phyloP scores from a whole-genome alignment of 2,329 filamentous ascomycete genomes.

The Ophiocordyceps camponoti-rufipedis region DNA sequence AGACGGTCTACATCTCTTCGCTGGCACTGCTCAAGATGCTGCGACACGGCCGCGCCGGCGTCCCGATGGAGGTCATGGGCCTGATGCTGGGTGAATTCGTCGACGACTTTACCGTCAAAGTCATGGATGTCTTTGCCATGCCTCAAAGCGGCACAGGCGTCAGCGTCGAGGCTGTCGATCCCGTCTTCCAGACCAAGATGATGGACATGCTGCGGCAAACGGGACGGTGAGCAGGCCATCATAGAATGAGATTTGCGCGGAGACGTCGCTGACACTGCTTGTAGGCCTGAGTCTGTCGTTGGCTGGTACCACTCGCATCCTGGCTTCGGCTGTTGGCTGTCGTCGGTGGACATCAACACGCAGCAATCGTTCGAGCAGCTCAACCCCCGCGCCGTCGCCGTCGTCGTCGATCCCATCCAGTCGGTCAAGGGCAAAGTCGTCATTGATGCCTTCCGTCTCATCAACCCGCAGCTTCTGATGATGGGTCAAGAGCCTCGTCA shows the following conservation, averaged over 20 bases:
- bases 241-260: no score
- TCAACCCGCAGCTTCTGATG: slow-evolving; percentile 95
- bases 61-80: slow-evolving; percentile 99
- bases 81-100: slow-evolving; percentile 98
- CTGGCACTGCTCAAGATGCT: slow-evolving; percentile 97
- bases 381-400: slow-evolving; percentile 87
- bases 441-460: slow-evolving; percentile 95
- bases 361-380: slow-evolving; percentile 99
- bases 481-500: slow-evolving; percentile 95
- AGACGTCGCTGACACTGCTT: neutral
- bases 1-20: slow-evolving; percentile 98
- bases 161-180: slow-evolving; percentile 94
- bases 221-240: slow-evolving; percentile 44
- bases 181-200: slow-evolving; percentile 99
- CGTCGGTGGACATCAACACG: slow-evolving; percentile 97
- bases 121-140: slow-evolving; percentile 99
- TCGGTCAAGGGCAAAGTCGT: slow-evolving; percentile 99
- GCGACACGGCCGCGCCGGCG: slow-evolving; percentile 87
- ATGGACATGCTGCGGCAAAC: slow-evolving; percentile 99
- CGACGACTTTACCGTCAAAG: slow-evolving; percentile 94
- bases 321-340: slow-evolving; percentile 97
- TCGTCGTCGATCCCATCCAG: slow-evolving; percentile 96
- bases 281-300: slow-evolving; percentile 85
- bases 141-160: slow-evolving; percentile 96
- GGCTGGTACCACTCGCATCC: slow-evolving; percentile 99